phyloP scores from a whole-genome alignment of 2,329 filamentous ascomycete species.

The Stromatinia cepivora region DNA sequence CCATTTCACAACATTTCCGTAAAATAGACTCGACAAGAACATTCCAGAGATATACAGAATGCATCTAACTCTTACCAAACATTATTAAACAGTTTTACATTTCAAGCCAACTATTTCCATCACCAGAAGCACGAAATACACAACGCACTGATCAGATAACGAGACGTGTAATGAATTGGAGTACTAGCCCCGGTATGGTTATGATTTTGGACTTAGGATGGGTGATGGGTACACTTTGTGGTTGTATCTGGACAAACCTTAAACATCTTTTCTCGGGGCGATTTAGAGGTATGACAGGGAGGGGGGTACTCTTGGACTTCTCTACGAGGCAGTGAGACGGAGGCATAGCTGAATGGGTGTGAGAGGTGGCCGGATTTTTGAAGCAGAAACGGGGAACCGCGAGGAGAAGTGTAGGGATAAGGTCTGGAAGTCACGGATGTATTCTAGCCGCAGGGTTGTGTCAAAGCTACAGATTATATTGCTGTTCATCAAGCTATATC shows the following conservation, averaged over 20 bases:
- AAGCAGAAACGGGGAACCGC: too few relatives aligned
- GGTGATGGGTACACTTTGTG: not conserved
- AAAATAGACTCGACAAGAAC: too few relatives aligned
- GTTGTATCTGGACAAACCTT: not conserved
- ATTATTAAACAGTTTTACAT: fast-evolving
- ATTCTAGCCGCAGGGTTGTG: not conserved
- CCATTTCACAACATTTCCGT: not conserved
- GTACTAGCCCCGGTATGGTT: not conserved
- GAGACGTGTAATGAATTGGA: not conserved
- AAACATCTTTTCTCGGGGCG: too few relatives aligned
- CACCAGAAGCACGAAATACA: not conserved
- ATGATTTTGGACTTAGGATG: too few relatives aligned
- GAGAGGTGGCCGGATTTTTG: not conserved
- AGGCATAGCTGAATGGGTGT: not conserved
- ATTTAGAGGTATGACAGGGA: not conserved
- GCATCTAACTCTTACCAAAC: fast-evolving
- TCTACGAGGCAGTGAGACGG: fast-evolving
- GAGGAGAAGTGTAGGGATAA: not conserved
- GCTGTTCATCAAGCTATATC: not conserved
- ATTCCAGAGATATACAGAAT: not conserved
- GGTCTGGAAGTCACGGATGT: not conserved
- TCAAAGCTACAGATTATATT: not conserved
- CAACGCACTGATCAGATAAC: not conserved
- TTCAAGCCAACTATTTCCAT: not conserved
- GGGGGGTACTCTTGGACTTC: too few relatives aligned